Conservation (phyloP, 345 rosid genomes). For the Kernera saxatilis region DNA sequence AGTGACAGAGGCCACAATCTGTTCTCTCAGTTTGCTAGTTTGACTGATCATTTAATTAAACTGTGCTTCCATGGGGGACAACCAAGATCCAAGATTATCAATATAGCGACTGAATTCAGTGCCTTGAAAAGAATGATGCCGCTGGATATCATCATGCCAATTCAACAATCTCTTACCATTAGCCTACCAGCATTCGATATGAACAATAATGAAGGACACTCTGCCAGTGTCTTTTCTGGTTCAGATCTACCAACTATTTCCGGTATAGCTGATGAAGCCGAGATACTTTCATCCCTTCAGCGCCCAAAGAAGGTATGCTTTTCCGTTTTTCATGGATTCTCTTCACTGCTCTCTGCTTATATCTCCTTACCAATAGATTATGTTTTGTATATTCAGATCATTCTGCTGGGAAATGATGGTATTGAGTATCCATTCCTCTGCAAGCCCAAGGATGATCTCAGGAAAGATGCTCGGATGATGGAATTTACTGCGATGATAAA, state of each 20-base stretch:
- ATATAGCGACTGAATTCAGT: constrained; percentile 92
- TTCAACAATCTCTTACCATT: constrained; percentile 88
- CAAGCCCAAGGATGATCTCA: constrained; percentile 96
- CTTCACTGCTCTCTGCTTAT: neutral
- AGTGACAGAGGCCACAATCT: constrained; percentile 66
- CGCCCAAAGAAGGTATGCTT: constrained; percentile 74
- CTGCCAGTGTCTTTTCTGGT: constrained; percentile 66
- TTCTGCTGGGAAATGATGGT: constrained; percentile 92
- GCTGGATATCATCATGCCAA: constrained; percentile 81
- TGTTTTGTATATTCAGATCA: constrained; percentile 47
- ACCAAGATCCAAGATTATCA: constrained; percentile 68
- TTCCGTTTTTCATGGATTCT: neutral
- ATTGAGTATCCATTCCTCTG: constrained; percentile 89
- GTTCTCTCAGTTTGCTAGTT: constrained; percentile 81
- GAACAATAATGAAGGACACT: constrained; percentile 39
- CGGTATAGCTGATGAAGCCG: constrained; percentile 92
- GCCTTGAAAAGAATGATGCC: constrained; percentile 99
- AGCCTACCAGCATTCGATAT: constrained; percentile 59
- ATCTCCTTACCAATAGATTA: neutral
- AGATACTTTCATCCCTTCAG: constrained; percentile 97
- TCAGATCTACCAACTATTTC: constrained; percentile 81
- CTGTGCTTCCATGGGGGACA: constrained; percentile 90
- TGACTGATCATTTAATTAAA: constrained; percentile 86
- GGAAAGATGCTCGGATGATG: constrained; percentile 99
- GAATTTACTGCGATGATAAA: constrained; percentile 98